Evolutionary conservation across 108 stramenopile species (phyloP), one percentile per base, ranked within the genome.

Genomic region (Nitzschia sp.): DNA sequence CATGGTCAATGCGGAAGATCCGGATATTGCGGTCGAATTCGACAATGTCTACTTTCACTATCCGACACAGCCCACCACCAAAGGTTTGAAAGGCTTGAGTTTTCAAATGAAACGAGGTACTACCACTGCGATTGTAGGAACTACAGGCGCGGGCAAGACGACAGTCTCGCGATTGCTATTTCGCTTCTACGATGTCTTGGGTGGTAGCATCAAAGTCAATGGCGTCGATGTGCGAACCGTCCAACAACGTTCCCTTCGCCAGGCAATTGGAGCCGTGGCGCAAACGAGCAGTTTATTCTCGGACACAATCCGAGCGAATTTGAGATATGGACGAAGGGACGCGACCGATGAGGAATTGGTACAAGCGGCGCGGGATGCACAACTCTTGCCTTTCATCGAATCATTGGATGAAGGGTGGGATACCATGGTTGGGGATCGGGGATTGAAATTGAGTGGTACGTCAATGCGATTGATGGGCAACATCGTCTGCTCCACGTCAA

Each of bases 371-470:
- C 51, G 77, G 28, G 85, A 86, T 76, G 92, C 93, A 0, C 89
- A 92, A 59, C 76, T 94, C n/a, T 53, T 88, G 68, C 64, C 76
- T 29, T 95, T 98, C 64, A 85, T 98, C 57, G 72, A 82, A 18
- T 71, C 72, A 26, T 71, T 98, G 53, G 81, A 86, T 4, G 82
- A 95, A 29, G 93, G 93, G 11, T 97, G 90, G 85, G 94, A 98
- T n/a, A 97, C 98, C 0, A 65, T 88, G 60, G 98, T 99, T 26
- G 98, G 98, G 27, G 98, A 99, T 67, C 89, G 98, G 0, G 98
- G 98, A 15, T 64, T 98, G 58, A 97, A 98, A 63, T 83, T 99
- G 5, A 79, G 76, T 66, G 61, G 61, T 62, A 46, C n/a, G 61
- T 95, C 91, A n/a, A n/a, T n/a, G n/a, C n/a, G n/a, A n/a, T n/a